Percentiles rank a stretch among this genome's conserved stretches.
These are phyloP conservation scores for Komagataella ulmi DNA, from an alignment of 805 yeast genomes.

Conservation along the genomic window DNA sequence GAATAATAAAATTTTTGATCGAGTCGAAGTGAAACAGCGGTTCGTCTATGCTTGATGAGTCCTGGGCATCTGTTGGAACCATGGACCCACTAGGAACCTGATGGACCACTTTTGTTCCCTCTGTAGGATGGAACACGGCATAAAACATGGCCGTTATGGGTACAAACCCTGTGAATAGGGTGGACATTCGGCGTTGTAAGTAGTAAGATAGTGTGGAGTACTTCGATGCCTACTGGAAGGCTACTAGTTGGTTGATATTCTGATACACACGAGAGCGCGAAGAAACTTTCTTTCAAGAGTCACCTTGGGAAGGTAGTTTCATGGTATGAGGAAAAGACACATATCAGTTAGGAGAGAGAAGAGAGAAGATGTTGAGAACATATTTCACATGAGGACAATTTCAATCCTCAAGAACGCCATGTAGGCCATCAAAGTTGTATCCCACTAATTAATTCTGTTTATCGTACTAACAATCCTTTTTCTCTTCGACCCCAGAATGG, in stretches of 20 bases:
- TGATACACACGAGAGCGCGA: background rate
- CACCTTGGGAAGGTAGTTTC: no score
- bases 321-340: no score
- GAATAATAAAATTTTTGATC: conserved; percentile 83
- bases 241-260: background rate
- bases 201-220: background rate
- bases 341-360: no score
- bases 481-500: background rate
- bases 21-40: conserved; percentile 67
- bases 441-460: background rate
- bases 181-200: background rate
- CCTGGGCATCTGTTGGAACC: conserved; percentile 20
- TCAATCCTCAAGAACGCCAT: no score
- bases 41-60: conserved; percentile 20
- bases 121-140: conserved; percentile 89
- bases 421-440: no score
- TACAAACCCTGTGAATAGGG: conserved; percentile 42
- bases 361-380: no score
- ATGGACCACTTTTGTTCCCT: conserved; percentile 83
- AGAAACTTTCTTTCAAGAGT: background rate
- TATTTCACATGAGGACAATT: no score
- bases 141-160: conserved; percentile 86
- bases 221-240: background rate
- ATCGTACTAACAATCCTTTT: no score
- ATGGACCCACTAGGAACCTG: conserved; percentile 80